Evolutionary conservation across 2,329 filamentous ascomycete genomes (phyloP).

Genomic region (Diaporthe humulicola): DNA sequence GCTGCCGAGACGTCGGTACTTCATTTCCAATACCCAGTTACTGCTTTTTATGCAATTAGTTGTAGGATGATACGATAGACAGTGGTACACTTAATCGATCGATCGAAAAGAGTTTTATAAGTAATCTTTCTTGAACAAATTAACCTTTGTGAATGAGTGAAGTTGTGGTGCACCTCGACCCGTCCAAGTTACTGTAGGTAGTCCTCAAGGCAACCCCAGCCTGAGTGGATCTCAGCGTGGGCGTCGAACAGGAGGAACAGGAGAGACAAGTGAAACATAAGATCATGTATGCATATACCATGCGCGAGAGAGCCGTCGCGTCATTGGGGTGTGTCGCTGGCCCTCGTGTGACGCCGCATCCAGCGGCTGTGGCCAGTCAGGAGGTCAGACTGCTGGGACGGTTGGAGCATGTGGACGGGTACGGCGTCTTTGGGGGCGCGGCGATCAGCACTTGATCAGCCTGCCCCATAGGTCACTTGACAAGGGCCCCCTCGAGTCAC

Average conservation of each 20-base stretch:
- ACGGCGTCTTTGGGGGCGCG: slow-evolving; percentile 15
- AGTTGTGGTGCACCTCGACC: neutral
- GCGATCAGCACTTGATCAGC: slow-evolving; percentile 32
- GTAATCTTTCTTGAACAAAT: neutral
- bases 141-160: neutral
- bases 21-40: slow-evolving; percentile 25
- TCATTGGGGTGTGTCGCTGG: slow-evolving; percentile 22
- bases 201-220: neutral
- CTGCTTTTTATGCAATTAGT: slow-evolving; percentile 10
- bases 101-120: slow-evolving; percentile 11
- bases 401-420: slow-evolving; percentile 4
- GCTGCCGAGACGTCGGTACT: neutral
- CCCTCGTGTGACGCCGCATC: slow-evolving; percentile 31
- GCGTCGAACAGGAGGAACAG: neutral
- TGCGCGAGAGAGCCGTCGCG: slow-evolving; percentile 14
- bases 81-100: slow-evolving; percentile 22
- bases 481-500: slow-evolving; percentile 4
- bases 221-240: neutral
- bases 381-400: slow-evolving; percentile 30
- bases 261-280: slow-evolving; percentile 2
- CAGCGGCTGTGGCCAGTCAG: slow-evolving; percentile 33
- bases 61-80: slow-evolving; percentile 37
- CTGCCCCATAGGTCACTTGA: slow-evolving; percentile 36
- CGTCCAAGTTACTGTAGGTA: neutral
- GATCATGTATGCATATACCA: slow-evolving; percentile 2